These are phyloP conservation scores for Geosmithia morbida DNA, from an alignment of 2,329 filamentous ascomycete genomes.

Conservation along the genomic window DNA sequence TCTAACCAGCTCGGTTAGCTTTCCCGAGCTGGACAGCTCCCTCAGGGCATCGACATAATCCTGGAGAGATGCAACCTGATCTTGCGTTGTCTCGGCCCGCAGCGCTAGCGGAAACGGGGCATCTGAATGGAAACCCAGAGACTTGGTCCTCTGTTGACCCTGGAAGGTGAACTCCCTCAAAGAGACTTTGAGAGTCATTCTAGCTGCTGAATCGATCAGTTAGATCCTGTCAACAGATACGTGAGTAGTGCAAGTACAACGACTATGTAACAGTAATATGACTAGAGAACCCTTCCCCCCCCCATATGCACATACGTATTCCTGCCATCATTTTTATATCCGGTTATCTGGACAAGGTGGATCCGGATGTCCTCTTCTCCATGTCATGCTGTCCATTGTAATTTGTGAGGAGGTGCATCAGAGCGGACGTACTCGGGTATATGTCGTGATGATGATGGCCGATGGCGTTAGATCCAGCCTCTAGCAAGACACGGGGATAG, in stretches of 20 bases:
- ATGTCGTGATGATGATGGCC: not conserved
- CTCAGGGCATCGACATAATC: not conserved
- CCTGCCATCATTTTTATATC: not conserved
- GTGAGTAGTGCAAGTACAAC: not conserved
- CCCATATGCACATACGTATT: not conserved
- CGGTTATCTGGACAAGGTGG: not conserved
- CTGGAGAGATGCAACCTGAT: not conserved
- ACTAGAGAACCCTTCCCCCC: too few species aligned
- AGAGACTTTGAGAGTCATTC: not conserved
- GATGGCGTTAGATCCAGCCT: not conserved
- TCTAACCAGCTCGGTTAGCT: constrained; percentile 7
- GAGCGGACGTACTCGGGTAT: too few species aligned
- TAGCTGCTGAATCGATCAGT: not conserved
- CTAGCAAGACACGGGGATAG: not conserved
- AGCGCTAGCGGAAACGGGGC: constrained; percentile 11
- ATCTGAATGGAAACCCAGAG: constrained; percentile 8
- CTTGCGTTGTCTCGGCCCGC: not conserved
- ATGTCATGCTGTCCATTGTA: too few species aligned
- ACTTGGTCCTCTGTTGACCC: constrained; percentile 8
- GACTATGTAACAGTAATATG: too few species aligned
- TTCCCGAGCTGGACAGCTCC: constrained; percentile 9
- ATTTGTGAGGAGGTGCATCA: too few species aligned
- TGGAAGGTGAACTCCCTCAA: constrained; percentile 8
- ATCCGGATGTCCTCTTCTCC: too few species aligned
- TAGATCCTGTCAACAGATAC: not conserved